Evolutionary conservation across 1,139 yeast genomes (phyloP).

Genomic region (Candida sojae): DNA sequence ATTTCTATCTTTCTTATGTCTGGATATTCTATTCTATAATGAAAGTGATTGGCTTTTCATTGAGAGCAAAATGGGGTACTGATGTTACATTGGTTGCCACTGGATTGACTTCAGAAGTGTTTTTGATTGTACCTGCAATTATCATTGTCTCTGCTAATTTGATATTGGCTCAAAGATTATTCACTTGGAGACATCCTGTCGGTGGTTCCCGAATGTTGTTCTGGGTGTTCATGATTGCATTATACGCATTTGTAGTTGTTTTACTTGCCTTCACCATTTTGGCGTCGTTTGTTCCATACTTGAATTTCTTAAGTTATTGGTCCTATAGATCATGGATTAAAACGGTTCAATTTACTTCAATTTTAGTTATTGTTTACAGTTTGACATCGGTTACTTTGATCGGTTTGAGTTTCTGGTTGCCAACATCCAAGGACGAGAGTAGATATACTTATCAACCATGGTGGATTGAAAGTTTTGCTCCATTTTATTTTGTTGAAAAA

Average conservation of each 20-base stretch:
- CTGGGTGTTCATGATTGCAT: slow-evolving; percentile 34
- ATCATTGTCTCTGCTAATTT: slow-evolving; percentile 39
- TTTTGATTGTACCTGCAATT: slow-evolving; percentile 36
- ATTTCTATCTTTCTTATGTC: slow-evolving; percentile 33
- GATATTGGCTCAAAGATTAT: slow-evolving; percentile 43
- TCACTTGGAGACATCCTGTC: slow-evolving; percentile 51
- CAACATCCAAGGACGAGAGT: slow-evolving; percentile 46
- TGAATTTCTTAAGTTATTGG: slow-evolving; percentile 25
- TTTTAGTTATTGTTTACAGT: slow-evolving; percentile 35
- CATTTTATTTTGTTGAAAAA: slow-evolving; percentile 42
- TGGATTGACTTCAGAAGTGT: slow-evolving; percentile 36
- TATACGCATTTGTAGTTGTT: slow-evolving; percentile 31
- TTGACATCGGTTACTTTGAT: slow-evolving; percentile 38
- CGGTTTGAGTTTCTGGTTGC: slow-evolving; percentile 40
- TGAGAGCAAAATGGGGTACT: slow-evolving; percentile 32
- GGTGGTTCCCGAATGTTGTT: slow-evolving; percentile 43
- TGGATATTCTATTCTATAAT: slow-evolving; percentile 33
- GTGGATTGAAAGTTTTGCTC: slow-evolving; percentile 48
- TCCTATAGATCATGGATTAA: slow-evolving; percentile 27
- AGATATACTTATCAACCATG: slow-evolving; percentile 49
- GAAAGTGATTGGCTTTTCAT: slow-evolving; percentile 32
- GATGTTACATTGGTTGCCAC: slow-evolving; percentile 24
- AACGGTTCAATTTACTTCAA: slow-evolving; percentile 31
- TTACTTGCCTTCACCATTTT: slow-evolving; percentile 35
- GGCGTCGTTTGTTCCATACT: slow-evolving; percentile 38